Percentiles rank a stretch among this genome's conserved stretches.
phyloP scores from a whole-genome alignment of 441 rosid species.

The Arabidopsis lyrata region DNA sequence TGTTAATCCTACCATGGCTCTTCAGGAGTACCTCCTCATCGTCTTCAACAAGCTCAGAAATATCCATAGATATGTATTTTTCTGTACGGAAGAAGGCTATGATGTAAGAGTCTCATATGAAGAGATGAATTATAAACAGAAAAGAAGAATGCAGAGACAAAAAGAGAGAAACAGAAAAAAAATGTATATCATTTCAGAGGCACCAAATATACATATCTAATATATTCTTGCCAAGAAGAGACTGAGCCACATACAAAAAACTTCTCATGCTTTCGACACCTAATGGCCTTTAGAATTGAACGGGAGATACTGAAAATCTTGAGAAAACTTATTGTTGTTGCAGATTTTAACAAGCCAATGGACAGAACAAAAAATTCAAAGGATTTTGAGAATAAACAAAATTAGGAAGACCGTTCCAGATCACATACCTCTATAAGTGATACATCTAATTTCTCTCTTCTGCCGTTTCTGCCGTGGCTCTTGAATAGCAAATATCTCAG shows the following conservation, averaged over 20 bases:
- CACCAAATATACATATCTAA: slow-evolving; percentile 9
- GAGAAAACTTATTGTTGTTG: slow-evolving; percentile 20
- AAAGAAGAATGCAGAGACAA: slow-evolving; percentile 26
- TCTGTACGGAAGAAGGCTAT: slow-evolving; percentile 56
- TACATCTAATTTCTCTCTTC: slow-evolving; percentile 67
- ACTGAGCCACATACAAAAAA: slow-evolving; percentile 13
- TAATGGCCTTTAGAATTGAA: slow-evolving; percentile 15
- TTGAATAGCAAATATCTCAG: slow-evolving; percentile 89
- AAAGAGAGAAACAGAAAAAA: not conserved
- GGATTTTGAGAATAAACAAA: slow-evolving; percentile 10
- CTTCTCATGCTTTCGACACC: slow-evolving; percentile 14
- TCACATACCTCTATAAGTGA: slow-evolving; percentile 63
- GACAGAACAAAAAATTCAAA: not conserved
- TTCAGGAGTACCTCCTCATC: slow-evolving; percentile 84
- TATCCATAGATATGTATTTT: slow-evolving; percentile 58
- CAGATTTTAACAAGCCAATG: slow-evolving; percentile 7
- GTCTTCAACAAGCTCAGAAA: slow-evolving; percentile 78
- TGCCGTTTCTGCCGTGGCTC: slow-evolving; percentile 67
- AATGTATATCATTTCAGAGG: not conserved
- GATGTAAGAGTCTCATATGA: slow-evolving; percentile 23
- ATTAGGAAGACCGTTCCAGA: slow-evolving; percentile 31
- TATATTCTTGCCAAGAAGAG: not conserved
- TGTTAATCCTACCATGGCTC: slow-evolving; percentile 54
- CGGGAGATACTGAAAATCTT: not conserved
- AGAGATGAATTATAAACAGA: slow-evolving; percentile 25